phyloP scores from a whole-genome alignment of 208 protist genomes.

The Trypanosoma cruzi region DNA sequence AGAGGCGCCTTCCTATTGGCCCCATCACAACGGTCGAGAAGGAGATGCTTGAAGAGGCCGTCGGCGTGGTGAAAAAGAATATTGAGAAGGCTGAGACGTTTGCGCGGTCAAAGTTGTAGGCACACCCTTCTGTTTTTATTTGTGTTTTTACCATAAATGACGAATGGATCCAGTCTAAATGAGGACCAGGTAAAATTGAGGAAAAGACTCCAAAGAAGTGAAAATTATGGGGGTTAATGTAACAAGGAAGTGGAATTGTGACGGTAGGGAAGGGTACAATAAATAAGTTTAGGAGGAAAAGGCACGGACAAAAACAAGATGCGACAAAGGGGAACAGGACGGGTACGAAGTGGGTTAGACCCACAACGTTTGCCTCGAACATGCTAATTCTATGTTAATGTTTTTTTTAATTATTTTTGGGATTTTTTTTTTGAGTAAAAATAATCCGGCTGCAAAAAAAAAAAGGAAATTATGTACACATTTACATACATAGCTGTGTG shows the following conservation, averaged over 20 bases:
- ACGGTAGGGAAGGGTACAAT: not conserved
- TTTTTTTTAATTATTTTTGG: too few species aligned
- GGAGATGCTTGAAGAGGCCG: constrained; percentile 29
- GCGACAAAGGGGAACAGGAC: not conserved
- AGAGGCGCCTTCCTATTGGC: constrained; percentile 77
- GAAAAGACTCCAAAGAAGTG: not conserved
- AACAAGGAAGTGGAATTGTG: too few species aligned
- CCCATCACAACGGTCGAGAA: constrained; percentile 45
- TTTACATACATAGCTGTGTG: too few species aligned
- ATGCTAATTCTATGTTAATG: too few species aligned
- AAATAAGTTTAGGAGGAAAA: not conserved
- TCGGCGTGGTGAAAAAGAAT: constrained; percentile 71
- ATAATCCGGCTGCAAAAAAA: too few species aligned
- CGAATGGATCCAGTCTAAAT: too few species aligned
- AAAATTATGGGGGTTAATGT: not conserved
- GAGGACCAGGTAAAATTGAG: too few species aligned
- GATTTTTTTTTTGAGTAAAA: too few species aligned
- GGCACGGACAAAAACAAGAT: too few species aligned
- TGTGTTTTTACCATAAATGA: not conserved
- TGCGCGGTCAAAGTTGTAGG: constrained; percentile 80
- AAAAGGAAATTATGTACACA: too few species aligned
- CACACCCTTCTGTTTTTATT: not conserved
- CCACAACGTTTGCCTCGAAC: too few species aligned
- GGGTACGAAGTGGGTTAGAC: not conserved
- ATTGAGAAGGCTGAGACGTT: constrained; percentile 75